These are phyloP conservation scores for Phaeoacremonium minimum DNA, from an alignment of 2,329 filamentous ascomycete species.

Conservation along the genomic window DNA sequence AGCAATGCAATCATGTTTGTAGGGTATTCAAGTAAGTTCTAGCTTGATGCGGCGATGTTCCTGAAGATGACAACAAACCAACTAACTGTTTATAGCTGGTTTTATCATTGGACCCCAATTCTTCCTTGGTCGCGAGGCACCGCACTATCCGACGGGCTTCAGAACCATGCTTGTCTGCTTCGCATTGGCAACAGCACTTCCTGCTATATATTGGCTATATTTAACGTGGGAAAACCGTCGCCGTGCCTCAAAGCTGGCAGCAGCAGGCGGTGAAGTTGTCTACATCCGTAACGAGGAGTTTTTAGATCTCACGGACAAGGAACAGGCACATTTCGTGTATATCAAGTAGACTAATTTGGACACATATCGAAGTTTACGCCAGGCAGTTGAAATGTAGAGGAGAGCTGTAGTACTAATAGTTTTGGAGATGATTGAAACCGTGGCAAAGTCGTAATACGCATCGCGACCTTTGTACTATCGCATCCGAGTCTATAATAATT, in stretches of 20 bases:
- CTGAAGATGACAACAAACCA: too few species aligned
- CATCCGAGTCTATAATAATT: too few species aligned
- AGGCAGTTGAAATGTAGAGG: too few species aligned
- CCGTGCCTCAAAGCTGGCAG: not conserved
- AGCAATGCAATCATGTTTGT: not conserved
- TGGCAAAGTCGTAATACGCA: too few species aligned
- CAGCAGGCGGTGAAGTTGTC: not conserved
- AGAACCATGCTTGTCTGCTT: slow-evolving; percentile 1
- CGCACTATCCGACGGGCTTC: not conserved
- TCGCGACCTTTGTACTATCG: too few species aligned
- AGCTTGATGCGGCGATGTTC: too few species aligned
- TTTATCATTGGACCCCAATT: not conserved
- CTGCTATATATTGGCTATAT: not conserved
- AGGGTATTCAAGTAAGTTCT: not conserved
- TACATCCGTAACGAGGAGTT: not conserved
- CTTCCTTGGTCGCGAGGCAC: not conserved
- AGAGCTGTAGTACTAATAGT: too few species aligned
- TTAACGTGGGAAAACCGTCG: not conserved
- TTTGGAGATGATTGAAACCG: too few species aligned
- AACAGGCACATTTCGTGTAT: slow-evolving; percentile 1
- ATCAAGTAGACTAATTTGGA: not conserved
- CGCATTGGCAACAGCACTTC: not conserved
- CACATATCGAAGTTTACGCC: too few species aligned
- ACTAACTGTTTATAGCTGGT: too few species aligned
- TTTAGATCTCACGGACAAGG: slow-evolving; percentile 1